phyloP scores from a whole-genome alignment of 2,329 filamentous ascomycete genomes.

The Hypoxylon sp. region DNA sequence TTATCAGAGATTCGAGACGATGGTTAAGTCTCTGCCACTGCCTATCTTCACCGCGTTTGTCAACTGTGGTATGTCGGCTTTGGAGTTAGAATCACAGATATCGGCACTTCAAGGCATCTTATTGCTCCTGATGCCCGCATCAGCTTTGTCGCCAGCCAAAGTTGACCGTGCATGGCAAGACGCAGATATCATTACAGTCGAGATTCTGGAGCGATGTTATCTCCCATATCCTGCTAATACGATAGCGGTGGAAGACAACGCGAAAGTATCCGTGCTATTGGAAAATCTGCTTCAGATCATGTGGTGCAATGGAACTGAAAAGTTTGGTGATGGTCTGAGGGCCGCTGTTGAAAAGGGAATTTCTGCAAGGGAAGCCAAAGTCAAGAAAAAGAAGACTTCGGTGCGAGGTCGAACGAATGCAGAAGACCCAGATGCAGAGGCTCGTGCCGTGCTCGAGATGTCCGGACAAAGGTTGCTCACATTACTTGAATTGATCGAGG shows the following conservation, averaged over 20 bases:
- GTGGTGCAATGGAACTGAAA: conserved; percentile 54
- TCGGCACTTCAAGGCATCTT: conserved; percentile 61
- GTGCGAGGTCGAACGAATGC: conserved; percentile 39
- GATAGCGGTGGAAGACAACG: conserved; percentile 73
- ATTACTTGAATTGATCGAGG: conserved; percentile 55
- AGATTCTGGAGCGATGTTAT: conserved; percentile 69
- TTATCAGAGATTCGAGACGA: conserved; percentile 69
- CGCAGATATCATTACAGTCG: conserved; percentile 56
- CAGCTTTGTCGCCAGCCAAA: conserved; percentile 57
- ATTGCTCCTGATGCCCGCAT: conserved; percentile 59
- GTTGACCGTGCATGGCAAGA: conserved; percentile 56
- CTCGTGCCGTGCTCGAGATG: conserved; percentile 58
- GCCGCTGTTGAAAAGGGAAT: conserved; percentile 61
- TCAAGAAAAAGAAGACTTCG: conserved; percentile 55
- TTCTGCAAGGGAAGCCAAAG: conserved; percentile 61
- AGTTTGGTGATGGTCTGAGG: conserved; percentile 55
- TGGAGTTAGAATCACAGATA: conserved; percentile 57
- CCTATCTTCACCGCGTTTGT: conserved; percentile 69
- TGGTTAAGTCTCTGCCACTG: conserved; percentile 69
- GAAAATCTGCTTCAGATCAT: conserved; percentile 73
- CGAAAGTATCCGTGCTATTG: conserved; percentile 76
- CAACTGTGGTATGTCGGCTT: conserved; percentile 55
- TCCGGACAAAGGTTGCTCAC: conserved; percentile 60
- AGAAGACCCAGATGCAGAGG: conserved; percentile 56
- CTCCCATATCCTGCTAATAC: conserved; percentile 74